These are phyloP conservation scores for Suhomyces yuchorum DNA, from an alignment of 1,139 yeast species.

Conservation along the genomic window DNA sequence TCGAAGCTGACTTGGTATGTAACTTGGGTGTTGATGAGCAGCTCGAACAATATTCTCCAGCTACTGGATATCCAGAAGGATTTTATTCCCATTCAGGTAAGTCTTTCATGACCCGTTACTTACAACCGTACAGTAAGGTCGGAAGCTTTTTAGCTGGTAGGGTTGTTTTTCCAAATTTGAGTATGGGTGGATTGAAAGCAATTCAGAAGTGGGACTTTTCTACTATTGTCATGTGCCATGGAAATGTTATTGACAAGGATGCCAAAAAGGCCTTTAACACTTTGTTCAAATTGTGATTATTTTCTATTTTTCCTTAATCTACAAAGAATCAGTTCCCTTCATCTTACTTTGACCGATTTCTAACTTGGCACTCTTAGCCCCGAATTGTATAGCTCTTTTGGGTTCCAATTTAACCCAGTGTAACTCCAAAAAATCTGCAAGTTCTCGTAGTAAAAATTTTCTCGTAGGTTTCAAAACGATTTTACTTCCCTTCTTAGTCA, in stretches of 20 bases:
- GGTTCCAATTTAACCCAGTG: constrained; percentile 66
- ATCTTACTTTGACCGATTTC: constrained; percentile 67
- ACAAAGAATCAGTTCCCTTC: constrained; percentile 58
- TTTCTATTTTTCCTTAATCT: not conserved
- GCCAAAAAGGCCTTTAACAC: constrained; percentile 24
- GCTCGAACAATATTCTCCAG: constrained; percentile 28
- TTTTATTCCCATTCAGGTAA: constrained; percentile 25
- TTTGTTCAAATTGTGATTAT: constrained; percentile 17
- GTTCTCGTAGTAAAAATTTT: constrained; percentile 62
- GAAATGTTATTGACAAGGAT: constrained; percentile 24
- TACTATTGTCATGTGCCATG: constrained; percentile 29
- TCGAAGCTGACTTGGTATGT: constrained; percentile 29
- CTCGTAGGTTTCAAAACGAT: constrained; percentile 40
- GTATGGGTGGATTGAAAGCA: constrained; percentile 20
- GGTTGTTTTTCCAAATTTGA: constrained; percentile 23
- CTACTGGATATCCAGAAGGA: constrained; percentile 22
- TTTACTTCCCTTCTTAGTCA: constrained; percentile 32
- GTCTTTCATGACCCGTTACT: constrained; percentile 24
- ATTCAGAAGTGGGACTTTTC: constrained; percentile 28
- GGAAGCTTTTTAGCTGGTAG: constrained; percentile 33
- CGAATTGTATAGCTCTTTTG: constrained; percentile 96
- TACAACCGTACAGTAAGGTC: constrained; percentile 26
- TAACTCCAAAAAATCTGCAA: constrained; percentile 59
- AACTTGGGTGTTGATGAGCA: constrained; percentile 20
- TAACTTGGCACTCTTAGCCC: constrained; percentile 93